A percentile compares a stretch with the other conserved stretches of the same genome.
phyloP scores from a whole-genome alignment of 106 monocot species.

The Vanilla planifolia region DNA sequence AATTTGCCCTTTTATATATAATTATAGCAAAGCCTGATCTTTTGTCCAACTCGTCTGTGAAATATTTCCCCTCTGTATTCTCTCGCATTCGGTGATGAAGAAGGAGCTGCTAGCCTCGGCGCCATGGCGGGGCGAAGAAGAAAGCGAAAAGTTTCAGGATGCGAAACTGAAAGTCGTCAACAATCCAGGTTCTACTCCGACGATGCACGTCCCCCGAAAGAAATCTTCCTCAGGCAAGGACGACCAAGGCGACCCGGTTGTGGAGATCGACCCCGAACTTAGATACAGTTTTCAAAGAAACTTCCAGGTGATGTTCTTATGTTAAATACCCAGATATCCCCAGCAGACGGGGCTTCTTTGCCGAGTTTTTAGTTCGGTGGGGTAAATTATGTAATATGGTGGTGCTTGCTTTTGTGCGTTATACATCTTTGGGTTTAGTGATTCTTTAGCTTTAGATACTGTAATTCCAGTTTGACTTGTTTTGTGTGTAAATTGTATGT shows the following conservation, averaged over 20 bases:
- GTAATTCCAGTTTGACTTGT: no score
- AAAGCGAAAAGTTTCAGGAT: slow-evolving; percentile 13
- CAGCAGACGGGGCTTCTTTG: background rate
- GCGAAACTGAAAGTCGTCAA: slow-evolving; percentile 27
- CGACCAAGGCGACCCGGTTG: slow-evolving; percentile 7
- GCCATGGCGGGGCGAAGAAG: slow-evolving; percentile 29
- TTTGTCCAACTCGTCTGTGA: no score
- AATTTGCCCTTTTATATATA: no score
- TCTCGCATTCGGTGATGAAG: no score
- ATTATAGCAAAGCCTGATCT: no score
- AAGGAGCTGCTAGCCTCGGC: slow-evolving; percentile 38
- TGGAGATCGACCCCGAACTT: slow-evolving; percentile 34
- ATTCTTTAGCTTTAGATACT: no score
- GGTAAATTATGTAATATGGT: no score
- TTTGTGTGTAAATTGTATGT: no score
- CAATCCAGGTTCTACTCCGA: slow-evolving; percentile 16
- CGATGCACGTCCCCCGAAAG: slow-evolving; percentile 25
- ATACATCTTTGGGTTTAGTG: no score
- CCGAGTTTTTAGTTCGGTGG: background rate
- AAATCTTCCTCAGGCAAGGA: slow-evolving; percentile 1
- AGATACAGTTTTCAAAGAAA: slow-evolving; percentile 40
- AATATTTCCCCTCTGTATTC: no score
- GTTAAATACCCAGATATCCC: background rate
- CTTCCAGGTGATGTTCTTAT: slow-evolving; percentile 16
- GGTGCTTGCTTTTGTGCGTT: background rate